Conservation (phyloP, 2,329 filamentous ascomycete species). For the Xylariomycetidae sp. region DNA sequence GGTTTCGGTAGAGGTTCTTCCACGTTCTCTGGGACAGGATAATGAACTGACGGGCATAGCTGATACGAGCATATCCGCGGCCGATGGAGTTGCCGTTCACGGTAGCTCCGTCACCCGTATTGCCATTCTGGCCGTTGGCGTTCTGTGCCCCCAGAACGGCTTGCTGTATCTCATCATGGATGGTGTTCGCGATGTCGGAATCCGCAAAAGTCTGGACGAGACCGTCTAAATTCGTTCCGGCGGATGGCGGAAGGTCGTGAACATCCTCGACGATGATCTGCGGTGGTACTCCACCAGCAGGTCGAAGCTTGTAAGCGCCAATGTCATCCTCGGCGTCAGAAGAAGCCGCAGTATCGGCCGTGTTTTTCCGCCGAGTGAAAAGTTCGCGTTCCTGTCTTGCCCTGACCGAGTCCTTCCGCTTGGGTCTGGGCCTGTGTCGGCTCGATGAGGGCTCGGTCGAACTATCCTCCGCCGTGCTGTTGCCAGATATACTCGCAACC, state of each 20-base stretch:
- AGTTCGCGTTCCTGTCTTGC: conserved; percentile 85
- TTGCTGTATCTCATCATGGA: conserved; percentile 73
- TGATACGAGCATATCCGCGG: conserved; percentile 76
- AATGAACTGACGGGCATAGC: conserved; percentile 75
- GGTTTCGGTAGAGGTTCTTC: conserved; percentile 96
- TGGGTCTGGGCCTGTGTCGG: conserved; percentile 64
- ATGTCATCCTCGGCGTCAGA: conserved; percentile 51
- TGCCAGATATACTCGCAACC: conserved; percentile 75
- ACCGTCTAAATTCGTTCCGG: conserved; percentile 74
- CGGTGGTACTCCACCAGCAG: conserved; percentile 40
- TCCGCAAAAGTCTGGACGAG: conserved; percentile 71
- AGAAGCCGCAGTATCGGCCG: conserved; percentile 58
- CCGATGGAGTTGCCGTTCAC: conserved; percentile 57
- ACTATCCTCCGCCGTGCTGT: conserved; percentile 67
- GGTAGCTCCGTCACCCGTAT: conserved; percentile 41
- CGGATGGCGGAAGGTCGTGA: conserved; percentile 57
- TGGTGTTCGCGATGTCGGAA: conserved; percentile 71
- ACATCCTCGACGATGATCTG: conserved; percentile 65
- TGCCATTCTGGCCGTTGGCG: conserved; percentile 62
- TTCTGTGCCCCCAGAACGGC: conserved; percentile 60
- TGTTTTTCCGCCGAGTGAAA: conserved; percentile 74
- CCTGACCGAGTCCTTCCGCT: conserved; percentile 75
- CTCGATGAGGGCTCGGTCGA: conserved; percentile 55
- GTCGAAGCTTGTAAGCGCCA: conserved; percentile 48
- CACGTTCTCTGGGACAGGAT: conserved; percentile 90